A percentile compares a stretch with the other conserved stretches of the same genome.
These are phyloP conservation scores for Apiotrichum laibachii DNA, from an alignment of 1,284 basidiomycete genomes.

Conservation along the genomic window DNA sequence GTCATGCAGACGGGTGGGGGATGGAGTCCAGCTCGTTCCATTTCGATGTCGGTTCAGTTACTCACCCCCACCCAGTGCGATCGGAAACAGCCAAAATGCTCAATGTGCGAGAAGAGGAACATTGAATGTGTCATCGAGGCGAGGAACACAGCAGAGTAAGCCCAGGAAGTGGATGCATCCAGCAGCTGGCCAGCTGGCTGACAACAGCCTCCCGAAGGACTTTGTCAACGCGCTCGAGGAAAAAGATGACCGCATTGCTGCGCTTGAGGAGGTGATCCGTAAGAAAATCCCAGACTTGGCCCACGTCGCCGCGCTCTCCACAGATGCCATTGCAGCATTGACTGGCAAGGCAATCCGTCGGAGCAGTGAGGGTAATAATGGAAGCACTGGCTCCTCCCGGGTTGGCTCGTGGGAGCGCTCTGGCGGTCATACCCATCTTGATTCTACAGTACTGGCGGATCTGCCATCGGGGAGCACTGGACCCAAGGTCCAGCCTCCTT, in stretches of 20 bases:
- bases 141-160: not conserved
- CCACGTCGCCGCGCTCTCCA: not conserved
- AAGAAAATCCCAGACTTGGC: constrained; percentile 5
- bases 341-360: not conserved
- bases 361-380: no score
- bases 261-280: constrained; percentile 8
- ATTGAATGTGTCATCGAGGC: not conserved
- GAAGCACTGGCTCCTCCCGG: no score
- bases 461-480: no score
- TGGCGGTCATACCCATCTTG: no score
- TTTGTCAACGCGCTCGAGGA: constrained; percentile 11
- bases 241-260: constrained; percentile 4
- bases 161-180: not conserved
- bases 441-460: no score
- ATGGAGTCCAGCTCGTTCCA: not conserved
- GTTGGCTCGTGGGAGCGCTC: no score
- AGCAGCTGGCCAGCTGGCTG: no score
- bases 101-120: not conserved
- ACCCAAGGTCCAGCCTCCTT: no score
- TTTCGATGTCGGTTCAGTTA: no score
- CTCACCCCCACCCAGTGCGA: not conserved
- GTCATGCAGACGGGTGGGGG: no score
- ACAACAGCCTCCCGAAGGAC: constrained; percentile 10
- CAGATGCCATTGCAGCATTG: not conserved
- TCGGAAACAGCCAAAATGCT: not conserved